Conservation (phyloP, 2,329 filamentous ascomycete species). For the Colletotrichum lindemuthianum region DNA sequence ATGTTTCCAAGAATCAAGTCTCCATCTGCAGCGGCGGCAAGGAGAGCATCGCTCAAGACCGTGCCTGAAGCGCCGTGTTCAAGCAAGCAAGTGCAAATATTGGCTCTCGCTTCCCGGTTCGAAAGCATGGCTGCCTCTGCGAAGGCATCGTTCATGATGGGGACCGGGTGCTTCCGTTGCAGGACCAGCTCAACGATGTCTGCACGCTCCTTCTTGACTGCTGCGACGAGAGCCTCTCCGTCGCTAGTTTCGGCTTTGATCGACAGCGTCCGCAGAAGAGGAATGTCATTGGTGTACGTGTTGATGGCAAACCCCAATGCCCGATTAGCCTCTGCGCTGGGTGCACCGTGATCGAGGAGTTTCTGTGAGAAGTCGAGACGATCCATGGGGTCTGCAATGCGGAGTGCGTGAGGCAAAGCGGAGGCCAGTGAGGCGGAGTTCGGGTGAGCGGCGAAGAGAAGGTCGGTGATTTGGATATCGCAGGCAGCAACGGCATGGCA, state of each 20-base stretch:
- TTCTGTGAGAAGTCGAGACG: conserved; percentile 61
- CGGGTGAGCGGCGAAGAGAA: conserved; percentile 56
- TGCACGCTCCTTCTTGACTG: conserved; percentile 55
- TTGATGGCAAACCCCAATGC: conserved; percentile 62
- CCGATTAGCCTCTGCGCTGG: conserved; percentile 58
- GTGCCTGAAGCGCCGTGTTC: conserved; percentile 56
- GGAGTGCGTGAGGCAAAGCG: conserved; percentile 63
- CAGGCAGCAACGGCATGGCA: conserved; percentile 60
- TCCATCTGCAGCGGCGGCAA: conserved; percentile 62
- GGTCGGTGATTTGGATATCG: conserved; percentile 56
- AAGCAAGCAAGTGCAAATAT: conserved; percentile 58
- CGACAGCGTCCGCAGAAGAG: conserved; percentile 57
- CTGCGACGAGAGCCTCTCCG: conserved; percentile 58
- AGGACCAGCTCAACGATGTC: conserved; percentile 61
- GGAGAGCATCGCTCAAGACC: conserved; percentile 59
- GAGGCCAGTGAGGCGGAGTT: conserved; percentile 55
- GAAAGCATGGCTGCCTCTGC: conserved; percentile 53
- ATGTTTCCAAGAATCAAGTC: conserved; percentile 62
- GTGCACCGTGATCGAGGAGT: conserved; percentile 61
- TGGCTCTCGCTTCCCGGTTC: conserved; percentile 51
- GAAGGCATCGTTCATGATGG: conserved; percentile 55
- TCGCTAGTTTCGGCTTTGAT: conserved; percentile 59
- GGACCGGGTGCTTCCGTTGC: conserved; percentile 47
- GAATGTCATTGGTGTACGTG: conserved; percentile 58
- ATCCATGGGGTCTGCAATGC: conserved; percentile 61